Conservation (phyloP, 345 rosid genomes). For the Nephelium lappaceum region DNA sequence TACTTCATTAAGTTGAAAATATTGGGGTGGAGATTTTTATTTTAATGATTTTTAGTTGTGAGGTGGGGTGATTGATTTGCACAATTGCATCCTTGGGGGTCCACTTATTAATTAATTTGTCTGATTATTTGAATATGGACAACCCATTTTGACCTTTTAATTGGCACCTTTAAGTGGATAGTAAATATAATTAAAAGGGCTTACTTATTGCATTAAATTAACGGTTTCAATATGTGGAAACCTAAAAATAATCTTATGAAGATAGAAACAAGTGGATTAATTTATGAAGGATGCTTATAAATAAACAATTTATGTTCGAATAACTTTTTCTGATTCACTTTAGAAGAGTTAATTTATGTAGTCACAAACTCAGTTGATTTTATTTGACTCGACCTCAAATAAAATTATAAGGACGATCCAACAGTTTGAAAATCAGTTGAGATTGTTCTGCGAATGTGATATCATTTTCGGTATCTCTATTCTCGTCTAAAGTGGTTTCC, state of each 20-base stretch:
- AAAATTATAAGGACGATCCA: too few species aligned
- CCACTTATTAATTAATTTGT: conserved; percentile 1
- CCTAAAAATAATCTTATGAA: neutral
- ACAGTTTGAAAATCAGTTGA: too few species aligned
- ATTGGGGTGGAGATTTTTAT: neutral
- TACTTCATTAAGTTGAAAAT: neutral
- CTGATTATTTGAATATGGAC: neutral
- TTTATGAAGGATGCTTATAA: too few species aligned
- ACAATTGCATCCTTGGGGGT: neutral
- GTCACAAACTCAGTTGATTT: too few species aligned
- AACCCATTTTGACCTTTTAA: neutral
- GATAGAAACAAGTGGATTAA: too few species aligned
- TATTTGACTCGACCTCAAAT: too few species aligned
- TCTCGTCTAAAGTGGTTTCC: neutral
- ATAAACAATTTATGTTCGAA: too few species aligned
- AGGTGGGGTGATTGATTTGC: neutral
- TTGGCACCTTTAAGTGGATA: neutral
- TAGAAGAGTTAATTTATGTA: too few species aligned
- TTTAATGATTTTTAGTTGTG: neutral
- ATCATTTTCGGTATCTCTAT: too few species aligned
- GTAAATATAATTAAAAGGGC: neutral
- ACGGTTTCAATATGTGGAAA: neutral
- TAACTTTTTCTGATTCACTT: too few species aligned
- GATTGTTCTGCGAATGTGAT: too few species aligned
- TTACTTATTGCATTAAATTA: neutral